Percentiles rank a stretch among this genome's conserved stretches.
Evolutionary conservation across 2,329 filamentous ascomycete genomes (phyloP).

Genomic region (Akanthomyces lecanii): DNA sequence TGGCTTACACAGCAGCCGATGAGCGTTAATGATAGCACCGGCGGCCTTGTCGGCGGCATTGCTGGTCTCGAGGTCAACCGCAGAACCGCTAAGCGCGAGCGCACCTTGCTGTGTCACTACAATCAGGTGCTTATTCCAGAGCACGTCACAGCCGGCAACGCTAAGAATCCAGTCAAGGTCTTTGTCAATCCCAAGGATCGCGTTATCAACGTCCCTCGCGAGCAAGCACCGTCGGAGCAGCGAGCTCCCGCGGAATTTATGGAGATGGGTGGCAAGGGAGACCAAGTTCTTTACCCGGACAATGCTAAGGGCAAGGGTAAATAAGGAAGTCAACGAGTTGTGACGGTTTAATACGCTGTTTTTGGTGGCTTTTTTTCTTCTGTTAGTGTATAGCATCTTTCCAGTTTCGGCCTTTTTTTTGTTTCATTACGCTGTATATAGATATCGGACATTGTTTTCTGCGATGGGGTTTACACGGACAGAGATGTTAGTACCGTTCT

Average conservation of each 20-base stretch:
- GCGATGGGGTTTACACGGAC: background rate
- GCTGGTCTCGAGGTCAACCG: conserved; percentile 77
- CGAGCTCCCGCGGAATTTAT: conserved; percentile 73
- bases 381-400: conserved; percentile 6
- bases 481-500: background rate
- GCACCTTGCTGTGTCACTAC: conserved; percentile 77
- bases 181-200: conserved; percentile 63
- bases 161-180: conserved; percentile 63
- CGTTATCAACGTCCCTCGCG: conserved; percentile 41
- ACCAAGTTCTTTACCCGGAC: conserved; percentile 70
- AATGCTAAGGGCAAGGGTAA: conserved; percentile 39
- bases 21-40: conserved; percentile 77
- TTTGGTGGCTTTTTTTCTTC: background rate
- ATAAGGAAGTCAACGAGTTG: conserved; percentile 10
- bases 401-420: conserved; percentile 2
- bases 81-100: conserved; percentile 73
- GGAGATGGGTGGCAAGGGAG: conserved; percentile 79
- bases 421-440: conserved; percentile 9
- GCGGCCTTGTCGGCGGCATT: conserved; percentile 85
- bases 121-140: conserved; percentile 62
- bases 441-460: conserved; percentile 11
- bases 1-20: conserved; percentile 68
- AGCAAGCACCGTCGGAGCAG: conserved; percentile 63
- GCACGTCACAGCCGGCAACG: conserved; percentile 52
- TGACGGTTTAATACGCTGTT: background rate